Conservation (phyloP, 75 land plant genomes). For the Ceratopteris richardii region DNA sequence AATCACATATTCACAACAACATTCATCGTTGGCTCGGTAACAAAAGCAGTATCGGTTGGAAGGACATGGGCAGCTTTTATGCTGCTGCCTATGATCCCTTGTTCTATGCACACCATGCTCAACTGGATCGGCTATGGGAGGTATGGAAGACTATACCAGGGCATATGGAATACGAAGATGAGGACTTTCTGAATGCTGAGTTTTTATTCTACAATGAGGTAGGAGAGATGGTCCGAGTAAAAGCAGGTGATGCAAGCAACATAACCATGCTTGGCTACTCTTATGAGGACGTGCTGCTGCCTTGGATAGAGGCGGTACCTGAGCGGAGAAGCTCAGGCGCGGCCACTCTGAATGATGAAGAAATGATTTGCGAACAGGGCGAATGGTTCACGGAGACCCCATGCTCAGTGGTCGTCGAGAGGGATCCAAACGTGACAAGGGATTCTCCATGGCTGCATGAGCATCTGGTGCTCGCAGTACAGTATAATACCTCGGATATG, state of each 20-base stretch:
- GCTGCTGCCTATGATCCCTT: slow-evolving; percentile 9
- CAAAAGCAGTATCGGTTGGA: background rate
- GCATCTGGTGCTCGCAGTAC: too few relatives aligned
- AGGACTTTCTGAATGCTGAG: slow-evolving; percentile 7
- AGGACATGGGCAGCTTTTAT: slow-evolving; percentile 5
- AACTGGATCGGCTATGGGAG: slow-evolving; percentile 10
- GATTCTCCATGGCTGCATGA: too few relatives aligned
- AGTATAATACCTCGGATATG: too few relatives aligned
- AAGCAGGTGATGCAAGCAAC: slow-evolving; percentile 3
- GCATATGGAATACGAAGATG: slow-evolving; percentile 5
- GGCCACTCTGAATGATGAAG: slow-evolving; percentile 6
- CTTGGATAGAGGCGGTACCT: slow-evolving; percentile 35
- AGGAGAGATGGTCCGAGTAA: slow-evolving; percentile 3
- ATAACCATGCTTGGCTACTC: slow-evolving; percentile 21
- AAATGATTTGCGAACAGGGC: too few relatives aligned
- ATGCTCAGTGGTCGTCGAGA: too few relatives aligned
- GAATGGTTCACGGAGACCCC: too few relatives aligned
- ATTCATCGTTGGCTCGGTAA: slow-evolving; percentile 13
- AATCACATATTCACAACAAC: slow-evolving; percentile 4
- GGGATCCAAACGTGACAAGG: too few relatives aligned
- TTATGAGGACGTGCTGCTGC: slow-evolving; percentile 31
- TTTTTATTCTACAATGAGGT: slow-evolving; percentile 12
- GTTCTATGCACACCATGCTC: slow-evolving; percentile 14
- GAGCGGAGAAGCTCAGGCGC: background rate
- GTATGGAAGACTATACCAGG: slow-evolving; percentile 9